Evolutionary conservation across 2,329 filamentous ascomycete genomes (phyloP).

Genomic region (Drechslera avenae): DNA sequence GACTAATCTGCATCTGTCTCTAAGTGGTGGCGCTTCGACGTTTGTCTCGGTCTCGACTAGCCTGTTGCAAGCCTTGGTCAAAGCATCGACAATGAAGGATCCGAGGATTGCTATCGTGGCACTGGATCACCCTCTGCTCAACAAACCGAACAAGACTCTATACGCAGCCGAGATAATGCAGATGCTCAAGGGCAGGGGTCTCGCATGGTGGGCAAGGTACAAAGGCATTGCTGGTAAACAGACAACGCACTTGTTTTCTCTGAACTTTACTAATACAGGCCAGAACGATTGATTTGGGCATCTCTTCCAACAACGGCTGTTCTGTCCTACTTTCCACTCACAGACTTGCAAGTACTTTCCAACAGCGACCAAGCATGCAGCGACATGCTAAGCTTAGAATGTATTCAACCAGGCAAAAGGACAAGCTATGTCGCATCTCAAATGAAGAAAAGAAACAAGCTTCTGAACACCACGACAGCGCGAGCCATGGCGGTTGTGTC

Average conservation of each 20-base stretch:
- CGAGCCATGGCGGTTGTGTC: neutral
- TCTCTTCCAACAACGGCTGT: neutral
- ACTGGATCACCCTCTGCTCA: neutral
- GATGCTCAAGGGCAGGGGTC: neutral
- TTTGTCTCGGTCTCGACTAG: slow-evolving; percentile 12
- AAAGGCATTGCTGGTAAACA: slow-evolving; percentile 6
- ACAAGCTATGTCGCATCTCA: neutral
- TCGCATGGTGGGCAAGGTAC: slow-evolving; percentile 4
- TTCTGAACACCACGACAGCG: neutral
- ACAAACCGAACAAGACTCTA: neutral
- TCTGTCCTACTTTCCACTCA: neutral
- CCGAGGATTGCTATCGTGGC: slow-evolving; percentile 8
- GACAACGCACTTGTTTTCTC: neutral
- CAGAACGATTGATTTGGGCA: slow-evolving; percentile 5
- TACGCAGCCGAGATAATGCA: neutral
- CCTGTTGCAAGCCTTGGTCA: slow-evolving; percentile 6
- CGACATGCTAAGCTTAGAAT: neutral
- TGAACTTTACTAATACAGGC: neutral
- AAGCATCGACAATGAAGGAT: slow-evolving; percentile 7
- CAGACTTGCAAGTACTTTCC: neutral
- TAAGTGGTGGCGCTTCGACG: slow-evolving; percentile 5
- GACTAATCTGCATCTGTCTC: slow-evolving; percentile 3
- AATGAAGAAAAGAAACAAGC: slow-evolving; percentile 1
- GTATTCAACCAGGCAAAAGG: neutral
- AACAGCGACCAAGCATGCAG: neutral